These are phyloP conservation scores for Geotrichum europaeum DNA, from an alignment of 1,139 yeast genomes.

Conservation along the genomic window DNA sequence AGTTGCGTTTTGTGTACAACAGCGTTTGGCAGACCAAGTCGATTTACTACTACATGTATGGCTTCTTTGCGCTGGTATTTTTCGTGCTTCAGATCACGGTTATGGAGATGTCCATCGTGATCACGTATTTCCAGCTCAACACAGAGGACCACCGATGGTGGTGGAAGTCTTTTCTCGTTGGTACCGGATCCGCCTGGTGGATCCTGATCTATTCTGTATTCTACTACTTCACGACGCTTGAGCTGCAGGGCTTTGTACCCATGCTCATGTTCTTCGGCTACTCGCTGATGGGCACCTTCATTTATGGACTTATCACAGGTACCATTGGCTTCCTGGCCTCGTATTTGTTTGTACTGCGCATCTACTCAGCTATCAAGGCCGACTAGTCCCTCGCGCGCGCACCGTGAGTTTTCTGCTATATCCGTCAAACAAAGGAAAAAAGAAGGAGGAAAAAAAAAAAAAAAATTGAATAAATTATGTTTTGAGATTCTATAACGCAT, in stretches of 20 bases:
- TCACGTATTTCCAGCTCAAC: conserved; percentile 58
- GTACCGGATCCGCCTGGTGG: conserved; percentile 68
- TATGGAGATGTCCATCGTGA: conserved; percentile 67
- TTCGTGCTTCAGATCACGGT: conserved; percentile 56
- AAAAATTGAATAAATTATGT: background rate
- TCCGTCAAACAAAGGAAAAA: background rate
- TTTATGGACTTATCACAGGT: conserved; percentile 70
- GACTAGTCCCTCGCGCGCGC: conserved; percentile 36
- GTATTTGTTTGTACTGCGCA: conserved; percentile 50
- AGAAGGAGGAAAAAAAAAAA: background rate
- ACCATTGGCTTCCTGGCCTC: conserved; percentile 66
- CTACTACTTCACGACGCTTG: conserved; percentile 44
- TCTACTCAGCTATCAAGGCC: conserved; percentile 53
- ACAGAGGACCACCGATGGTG: conserved; percentile 71
- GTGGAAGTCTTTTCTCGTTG: conserved; percentile 73
- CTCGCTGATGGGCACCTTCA: conserved; percentile 56
- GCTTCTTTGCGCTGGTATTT: conserved; percentile 62
- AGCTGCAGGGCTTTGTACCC: conserved; percentile 55
- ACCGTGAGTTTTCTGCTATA: background rate
- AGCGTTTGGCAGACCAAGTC: conserved; percentile 78
- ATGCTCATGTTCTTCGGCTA: conserved; percentile 64
- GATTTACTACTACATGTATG: conserved; percentile 73
- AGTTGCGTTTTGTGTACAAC: conserved; percentile 65
- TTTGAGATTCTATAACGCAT: background rate
- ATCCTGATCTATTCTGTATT: conserved; percentile 63